Conservation (phyloP, 768 basidiomycete species). For the Neoboletus subvelutipes region DNA sequence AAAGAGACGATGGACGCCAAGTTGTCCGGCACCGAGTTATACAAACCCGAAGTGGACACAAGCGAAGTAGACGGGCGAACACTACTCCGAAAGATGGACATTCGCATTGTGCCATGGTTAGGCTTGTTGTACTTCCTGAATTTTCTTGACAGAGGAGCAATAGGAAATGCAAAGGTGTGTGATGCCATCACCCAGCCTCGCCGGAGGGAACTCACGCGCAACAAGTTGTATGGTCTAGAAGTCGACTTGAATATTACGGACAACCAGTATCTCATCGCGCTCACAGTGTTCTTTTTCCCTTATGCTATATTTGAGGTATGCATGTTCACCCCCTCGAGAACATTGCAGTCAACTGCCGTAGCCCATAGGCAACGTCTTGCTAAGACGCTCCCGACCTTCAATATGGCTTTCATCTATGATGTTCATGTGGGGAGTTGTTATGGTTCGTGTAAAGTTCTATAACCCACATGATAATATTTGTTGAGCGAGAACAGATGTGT, state of each 20-base stretch:
- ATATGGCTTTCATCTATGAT: constrained; percentile 56
- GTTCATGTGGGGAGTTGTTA: constrained; percentile 41
- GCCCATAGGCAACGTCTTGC: constrained; percentile 63
- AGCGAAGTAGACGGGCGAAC: constrained; percentile 53
- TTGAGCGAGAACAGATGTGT: constrained; percentile 42
- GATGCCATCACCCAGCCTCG: not conserved
- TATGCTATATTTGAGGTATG: constrained; percentile 69
- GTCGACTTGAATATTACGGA: constrained; percentile 57
- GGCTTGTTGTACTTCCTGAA: constrained; percentile 71
- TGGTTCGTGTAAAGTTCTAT: constrained; percentile 31
- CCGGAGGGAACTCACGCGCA: not conserved
- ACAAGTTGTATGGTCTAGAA: constrained; percentile 59
- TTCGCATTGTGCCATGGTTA: constrained; percentile 74
- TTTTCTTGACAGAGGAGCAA: constrained; percentile 61
- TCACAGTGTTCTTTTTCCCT: constrained; percentile 77
- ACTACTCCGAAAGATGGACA: constrained; percentile 59
- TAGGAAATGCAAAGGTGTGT: constrained; percentile 72
- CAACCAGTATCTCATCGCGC: constrained; percentile 63
- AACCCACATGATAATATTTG: not conserved
- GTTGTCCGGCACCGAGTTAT: constrained; percentile 26
- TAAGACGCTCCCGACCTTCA: constrained; percentile 61
- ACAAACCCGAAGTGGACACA: constrained; percentile 52
- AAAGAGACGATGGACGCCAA: not conserved
- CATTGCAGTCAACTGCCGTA: constrained; percentile 22
- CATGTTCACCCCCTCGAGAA: not conserved